Evolutionary conservation across 2,329 filamentous ascomycete species (phyloP), one percentile per base, ranked within the genome.

Genomic region (Colletotrichum shisoi): DNA sequence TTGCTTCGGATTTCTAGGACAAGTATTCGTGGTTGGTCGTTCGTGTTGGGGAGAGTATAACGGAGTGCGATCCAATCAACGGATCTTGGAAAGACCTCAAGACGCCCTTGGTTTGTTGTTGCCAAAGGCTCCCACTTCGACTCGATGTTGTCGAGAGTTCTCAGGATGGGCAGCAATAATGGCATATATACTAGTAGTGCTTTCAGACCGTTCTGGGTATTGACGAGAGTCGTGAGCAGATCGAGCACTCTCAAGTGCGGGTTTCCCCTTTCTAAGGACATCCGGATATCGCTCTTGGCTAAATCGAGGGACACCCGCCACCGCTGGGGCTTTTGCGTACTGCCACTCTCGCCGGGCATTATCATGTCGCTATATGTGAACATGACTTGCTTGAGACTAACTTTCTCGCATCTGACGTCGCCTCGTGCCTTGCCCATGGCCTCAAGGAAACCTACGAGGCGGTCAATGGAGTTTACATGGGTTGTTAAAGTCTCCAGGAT

Each of bases 391-490:
- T 82, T 81, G 62, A 94, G 80, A 17, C 85, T 87, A 62, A 90
- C 82, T 46, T 83, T 80, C 71, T 89, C 83, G 73, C 85, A 85
- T 49, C 80, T 79, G 42, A 91, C 84, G 58, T 84, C 81, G 17
- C 81, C 82, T 53, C 81, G 80, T 70, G 85, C 81, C 69, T 82
- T 80, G 62, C 87, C 81, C 69, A 94, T 85, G 1, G 89, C 87
- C 51, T 88, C 84, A 31, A 93, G 81, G 72, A 91, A 92, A 49
- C 85, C 84, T 45, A 92, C 88, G 34, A 95, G 82, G 21, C 89
- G 86, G 72, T 91, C 87, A 64, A 95, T 85, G 13, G 88, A 85
- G 71, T 87, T 84, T 52, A 93, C 80, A 34, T 88, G 84, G 57
- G 83, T 80, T 69, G 82, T 80, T 21, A 93, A 81, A n/a, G 82